Evolutionary conservation across 495 filamentous ascomycete species (phyloP), one percentile per base, ranked within the genome.

Genomic region (Xeromyces bisporus): DNA sequence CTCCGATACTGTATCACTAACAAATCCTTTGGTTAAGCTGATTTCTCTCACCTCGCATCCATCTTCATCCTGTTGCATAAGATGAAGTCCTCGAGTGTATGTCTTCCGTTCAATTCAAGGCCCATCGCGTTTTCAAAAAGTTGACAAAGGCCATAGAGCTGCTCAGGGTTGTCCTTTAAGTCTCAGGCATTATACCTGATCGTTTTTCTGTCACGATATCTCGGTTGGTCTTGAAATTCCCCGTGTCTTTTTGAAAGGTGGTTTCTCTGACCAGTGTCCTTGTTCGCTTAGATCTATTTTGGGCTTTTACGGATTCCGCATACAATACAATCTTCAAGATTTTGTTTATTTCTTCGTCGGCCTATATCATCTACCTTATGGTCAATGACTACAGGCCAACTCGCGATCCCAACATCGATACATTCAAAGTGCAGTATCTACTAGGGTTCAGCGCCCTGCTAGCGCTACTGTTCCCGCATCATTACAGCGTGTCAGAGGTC

Each of bases 291-390:
- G 82, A 97, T 52, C 68, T 97, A 29, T 84, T 93, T 50, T 85
- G 73, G 72, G 92, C 84, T 33, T 75, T 78, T 44, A 70, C 71
- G 37, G 57, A 71, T 33, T 84, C 76, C 46, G 48, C 75, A 39
- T 97, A 92, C 66, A 93, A 93, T 61, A 75, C 85, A 31, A 64
- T 79, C 41, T 93, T 94, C 67, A 97, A 97, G 59, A 71, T 97
- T 45, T 69, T 93, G 48, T 97, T 96, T 67, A 80, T 97, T 52
- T 61, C 52, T 38, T 73, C 80, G n/a, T 80, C 84, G 30, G 69
- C 73, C 26, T 97, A 94, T 66, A 89, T 80, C 42, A 72, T 97
- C 49, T 93, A 93, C 57, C 71, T 94, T 33, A 97, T 97, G 89
- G 75, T 86, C 25, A 82, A 80, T 49, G 79, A 82, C 41, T 97